Evolutionary conservation across 2,329 filamentous ascomycete genomes (phyloP), one percentile per base, ranked within the genome.

Genomic region (Coniochaeta sp.): DNA sequence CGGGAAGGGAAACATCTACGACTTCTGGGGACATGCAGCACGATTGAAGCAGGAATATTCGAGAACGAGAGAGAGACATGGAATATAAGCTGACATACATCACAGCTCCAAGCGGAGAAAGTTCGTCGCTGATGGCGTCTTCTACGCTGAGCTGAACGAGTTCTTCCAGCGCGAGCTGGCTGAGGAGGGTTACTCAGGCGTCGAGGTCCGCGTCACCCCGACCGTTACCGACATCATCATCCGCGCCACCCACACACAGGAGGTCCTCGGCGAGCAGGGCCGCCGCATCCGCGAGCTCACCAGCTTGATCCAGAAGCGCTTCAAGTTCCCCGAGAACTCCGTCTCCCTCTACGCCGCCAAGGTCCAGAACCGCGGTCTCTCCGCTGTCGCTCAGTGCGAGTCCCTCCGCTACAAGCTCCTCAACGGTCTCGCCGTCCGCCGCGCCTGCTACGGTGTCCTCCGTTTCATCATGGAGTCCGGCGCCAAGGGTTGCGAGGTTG

Each of bases 161-260:
- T 99, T 99, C 90, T 99, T 99, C 91, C 95, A 98, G 88, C 93
- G 95, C 81, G 95, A 99, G 85, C 87, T 99, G 78, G 95, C 95
- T 78, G 95, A 99, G 89, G 96, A 99, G 85, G 95, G 95, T 74
- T 99, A 99, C 89, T 99, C 95, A 62, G 95, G 95, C 79, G 95
- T 99, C 79, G 96, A 99, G 86, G 95, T 99, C 84, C 91, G 96
- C 86, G 95, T 99, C 73, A 99, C 95, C 73, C 95, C 95, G 71
- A 99, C 95, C 79, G 95, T 99, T 77, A 99, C 95, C 85, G 95
- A 98, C 83, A 98, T 98, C 88, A 98, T 99, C 88, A 96, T 99
- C 87, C 95, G 95, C 81, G 95, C 95, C 77, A 99, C 95, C 76
- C 95, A 99, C 89, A 99, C 95, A 77, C 95, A 99, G 85, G 96